Conservation (phyloP, 1,139 yeast species). For the Hansenula lynferdii region DNA sequence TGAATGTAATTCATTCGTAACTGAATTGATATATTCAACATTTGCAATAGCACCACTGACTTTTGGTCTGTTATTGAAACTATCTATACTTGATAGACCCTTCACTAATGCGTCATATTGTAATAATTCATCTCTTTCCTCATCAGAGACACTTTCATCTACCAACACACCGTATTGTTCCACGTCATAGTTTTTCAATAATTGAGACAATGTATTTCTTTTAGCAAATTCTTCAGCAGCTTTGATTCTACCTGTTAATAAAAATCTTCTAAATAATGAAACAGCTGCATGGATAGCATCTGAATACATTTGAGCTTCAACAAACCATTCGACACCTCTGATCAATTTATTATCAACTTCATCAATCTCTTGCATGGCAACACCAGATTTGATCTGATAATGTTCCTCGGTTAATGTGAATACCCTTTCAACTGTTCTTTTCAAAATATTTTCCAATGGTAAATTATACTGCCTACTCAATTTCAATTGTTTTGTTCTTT, state of each 20-base stretch:
- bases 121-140: conserved; percentile 43
- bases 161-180: conserved; percentile 23
- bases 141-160: conserved; percentile 30
- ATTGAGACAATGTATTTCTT: conserved; percentile 43
- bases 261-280: conserved; percentile 57
- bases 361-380: conserved; percentile 37
- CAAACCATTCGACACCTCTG: conserved; percentile 70
- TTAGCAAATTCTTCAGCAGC: conserved; percentile 53
- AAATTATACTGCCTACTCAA: conserved; percentile 49
- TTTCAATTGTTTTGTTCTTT: conserved; percentile 56
- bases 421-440: conserved; percentile 63
- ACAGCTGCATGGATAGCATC: conserved; percentile 64
- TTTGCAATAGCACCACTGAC: background rate
- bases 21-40: conserved; percentile 3
- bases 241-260: conserved; percentile 62
- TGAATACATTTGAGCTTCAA: conserved; percentile 58
- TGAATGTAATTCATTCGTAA: conserved; percentile 18
- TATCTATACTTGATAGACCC: conserved; percentile 33
- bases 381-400: conserved; percentile 35
- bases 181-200: conserved; percentile 54
- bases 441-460: conserved; percentile 56
- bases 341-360: conserved; percentile 52
- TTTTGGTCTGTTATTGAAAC: conserved; percentile 23
- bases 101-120: conserved; percentile 46
- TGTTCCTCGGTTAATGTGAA: conserved; percentile 50